phyloP scores from a whole-genome alignment of 345 rosid genomes.

The Carallia brachiata region DNA sequence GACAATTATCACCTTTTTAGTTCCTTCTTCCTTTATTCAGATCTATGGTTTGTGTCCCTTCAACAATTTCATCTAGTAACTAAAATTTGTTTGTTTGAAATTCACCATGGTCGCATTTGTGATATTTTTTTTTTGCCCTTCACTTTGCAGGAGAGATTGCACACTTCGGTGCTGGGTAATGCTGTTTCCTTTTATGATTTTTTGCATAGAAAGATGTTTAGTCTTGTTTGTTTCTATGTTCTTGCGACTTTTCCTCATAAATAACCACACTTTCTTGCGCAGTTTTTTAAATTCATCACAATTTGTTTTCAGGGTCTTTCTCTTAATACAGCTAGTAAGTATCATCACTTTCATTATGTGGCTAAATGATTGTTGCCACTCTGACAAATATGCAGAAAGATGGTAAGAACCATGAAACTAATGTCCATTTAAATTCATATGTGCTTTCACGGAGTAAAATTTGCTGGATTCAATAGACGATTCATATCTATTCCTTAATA shows the following conservation, averaged over 20 bases:
- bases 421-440: background rate
- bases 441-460: too few relatives aligned
- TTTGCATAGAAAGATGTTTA: too few relatives aligned
- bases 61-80: background rate
- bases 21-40: constrained; percentile 63
- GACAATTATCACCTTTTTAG: constrained; percentile 59
- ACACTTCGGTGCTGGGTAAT: constrained; percentile 98
- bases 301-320: constrained; percentile 71
- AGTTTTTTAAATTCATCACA: constrained; percentile 9
- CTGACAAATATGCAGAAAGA: constrained; percentile 62
- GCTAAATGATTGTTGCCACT: constrained; percentile 69
- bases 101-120: background rate
- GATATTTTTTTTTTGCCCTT: background rate
- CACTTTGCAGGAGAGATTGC: constrained; percentile 76
- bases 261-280: too few relatives aligned
- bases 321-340: constrained; percentile 83
- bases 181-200: background rate
- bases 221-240: background rate
- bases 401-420: constrained; percentile 44
- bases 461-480: too few relatives aligned
- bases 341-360: constrained; percentile 88
- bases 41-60: constrained; percentile 63
- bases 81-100: background rate
- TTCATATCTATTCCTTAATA: too few relatives aligned
- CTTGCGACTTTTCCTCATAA: background rate